phyloP scores from a whole-genome alignment of 768 basidiomycete genomes.

The Lyophyllum shimeji region DNA sequence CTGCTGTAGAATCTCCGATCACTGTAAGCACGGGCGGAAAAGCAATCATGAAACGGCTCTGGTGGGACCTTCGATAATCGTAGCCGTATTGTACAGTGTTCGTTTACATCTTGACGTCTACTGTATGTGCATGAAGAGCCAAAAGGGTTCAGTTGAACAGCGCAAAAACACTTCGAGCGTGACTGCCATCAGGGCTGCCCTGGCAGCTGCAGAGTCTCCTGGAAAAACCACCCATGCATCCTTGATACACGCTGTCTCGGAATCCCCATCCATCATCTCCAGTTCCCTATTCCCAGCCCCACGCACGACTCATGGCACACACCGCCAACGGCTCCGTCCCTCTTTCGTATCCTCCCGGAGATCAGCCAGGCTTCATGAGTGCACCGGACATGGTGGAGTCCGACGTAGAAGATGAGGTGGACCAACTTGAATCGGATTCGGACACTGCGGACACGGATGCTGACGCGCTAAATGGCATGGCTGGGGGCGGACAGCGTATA shows the following conservation, averaged over 20 bases:
- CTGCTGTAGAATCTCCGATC: no score
- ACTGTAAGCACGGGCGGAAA: no score
- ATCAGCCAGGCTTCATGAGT: conserved; percentile 4
- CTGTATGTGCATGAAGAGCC: background rate
- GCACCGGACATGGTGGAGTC: conserved; percentile 31
- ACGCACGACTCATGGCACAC: conserved; percentile 6
- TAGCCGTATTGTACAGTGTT: background rate
- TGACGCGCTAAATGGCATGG: conserved; percentile 26
- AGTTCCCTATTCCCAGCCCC: background rate
- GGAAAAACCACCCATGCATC: conserved; percentile 14
- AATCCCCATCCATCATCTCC: conserved; percentile 5
- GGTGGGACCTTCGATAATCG: background rate
- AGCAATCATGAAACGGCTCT: no score
- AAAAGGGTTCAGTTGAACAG: background rate
- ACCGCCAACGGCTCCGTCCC: conserved; percentile 2
- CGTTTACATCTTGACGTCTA: background rate
- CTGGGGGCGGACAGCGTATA: conserved; percentile 38
- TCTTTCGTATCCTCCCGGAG: background rate
- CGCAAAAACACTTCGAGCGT: conserved; percentile 9
- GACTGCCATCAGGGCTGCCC: conserved; percentile 10
- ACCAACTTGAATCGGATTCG: conserved; percentile 62
- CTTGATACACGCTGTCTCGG: conserved; percentile 12
- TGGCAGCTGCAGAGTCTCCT: background rate
- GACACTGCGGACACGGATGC: conserved; percentile 39
- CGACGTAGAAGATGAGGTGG: conserved; percentile 61